Evolutionary conservation across 805 yeast species (phyloP).

Genomic region (Saturnispora halmiae): DNA sequence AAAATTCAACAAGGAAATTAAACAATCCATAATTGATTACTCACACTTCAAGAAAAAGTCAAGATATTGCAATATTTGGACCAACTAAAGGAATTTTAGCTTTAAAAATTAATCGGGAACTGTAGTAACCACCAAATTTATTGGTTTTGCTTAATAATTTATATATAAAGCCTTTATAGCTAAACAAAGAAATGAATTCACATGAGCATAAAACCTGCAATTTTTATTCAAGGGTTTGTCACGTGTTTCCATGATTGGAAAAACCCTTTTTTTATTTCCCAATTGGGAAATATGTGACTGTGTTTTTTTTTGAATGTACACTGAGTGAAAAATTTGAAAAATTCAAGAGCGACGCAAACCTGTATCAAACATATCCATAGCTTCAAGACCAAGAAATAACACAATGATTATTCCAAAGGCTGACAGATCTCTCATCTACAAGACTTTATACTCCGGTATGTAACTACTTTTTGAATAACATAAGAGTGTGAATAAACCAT

Average conservation of each 20-base stretch:
- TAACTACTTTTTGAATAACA: conserved; percentile 21
- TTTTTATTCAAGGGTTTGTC: conserved; percentile 6
- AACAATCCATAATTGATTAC: conserved; percentile 31
- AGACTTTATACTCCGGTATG: conserved; percentile 97
- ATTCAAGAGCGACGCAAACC: background rate
- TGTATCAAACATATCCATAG: background rate
- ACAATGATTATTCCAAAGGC: conserved; percentile 98
- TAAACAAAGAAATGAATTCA: background rate
- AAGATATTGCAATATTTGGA: conserved; percentile 11
- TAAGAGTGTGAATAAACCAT: background rate
- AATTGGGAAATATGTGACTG: conserved; percentile 6
- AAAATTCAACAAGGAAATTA: conserved; percentile 47
- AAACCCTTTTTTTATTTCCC: conserved; percentile 5
- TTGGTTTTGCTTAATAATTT: background rate
- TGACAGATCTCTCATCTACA: conserved; percentile 99
- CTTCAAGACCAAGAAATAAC: conserved; percentile 16
- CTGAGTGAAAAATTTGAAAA: conserved; percentile 9
- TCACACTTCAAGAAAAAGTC: conserved; percentile 29
- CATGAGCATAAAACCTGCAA: background rate
- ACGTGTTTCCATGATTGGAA: background rate
- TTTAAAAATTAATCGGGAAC: no score
- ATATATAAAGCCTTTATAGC: background rate
- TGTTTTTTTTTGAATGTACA: background rate
- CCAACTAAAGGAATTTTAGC: background rate
- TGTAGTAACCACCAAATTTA: no score